A percentile compares a stretch with the other conserved stretches of the same genome.
These are phyloP conservation scores for Cladosporium sphaerospermum DNA, from an alignment of 2,329 filamentous ascomycete genomes.

Conservation along the genomic window DNA sequence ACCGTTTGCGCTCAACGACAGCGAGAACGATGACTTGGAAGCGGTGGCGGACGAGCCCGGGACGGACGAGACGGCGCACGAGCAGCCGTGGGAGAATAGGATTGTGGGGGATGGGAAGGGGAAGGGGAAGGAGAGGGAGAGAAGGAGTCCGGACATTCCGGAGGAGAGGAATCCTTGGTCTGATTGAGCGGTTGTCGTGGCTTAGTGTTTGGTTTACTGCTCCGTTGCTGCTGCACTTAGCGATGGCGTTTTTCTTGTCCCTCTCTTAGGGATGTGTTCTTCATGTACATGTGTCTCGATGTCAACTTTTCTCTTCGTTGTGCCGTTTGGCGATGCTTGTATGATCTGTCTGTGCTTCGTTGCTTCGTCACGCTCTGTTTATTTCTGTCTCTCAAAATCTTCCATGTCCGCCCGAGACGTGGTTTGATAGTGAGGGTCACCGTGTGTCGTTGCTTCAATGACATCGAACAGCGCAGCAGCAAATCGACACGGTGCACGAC, in stretches of 20 bases:
- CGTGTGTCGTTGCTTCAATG: no score
- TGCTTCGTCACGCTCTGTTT: no score
- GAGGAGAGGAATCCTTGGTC: constrained; percentile 11
- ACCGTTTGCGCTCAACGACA: constrained; percentile 39
- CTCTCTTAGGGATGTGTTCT: background rate
- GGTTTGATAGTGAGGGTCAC: no score
- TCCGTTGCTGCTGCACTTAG: background rate
- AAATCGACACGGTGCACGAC: no score
- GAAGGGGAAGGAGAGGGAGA: constrained; percentile 4
- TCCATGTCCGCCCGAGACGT: no score
- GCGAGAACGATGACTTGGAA: constrained; percentile 29
- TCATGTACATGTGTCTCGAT: background rate
- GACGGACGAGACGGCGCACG: constrained; percentile 21
- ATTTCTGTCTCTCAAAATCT: no score
- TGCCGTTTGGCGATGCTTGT: no score
- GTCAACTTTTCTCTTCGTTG: background rate
- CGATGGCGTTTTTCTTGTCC: constrained; percentile 1
- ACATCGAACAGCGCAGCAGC: no score
- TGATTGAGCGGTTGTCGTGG: background rate
- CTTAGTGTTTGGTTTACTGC: background rate
- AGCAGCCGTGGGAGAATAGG: constrained; percentile 28
- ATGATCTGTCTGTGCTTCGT: no score
- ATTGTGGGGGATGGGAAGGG: constrained; percentile 1
- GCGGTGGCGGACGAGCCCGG: constrained; percentile 16
- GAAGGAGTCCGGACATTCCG: constrained; percentile 5